Base-by-base conservation (phyloP, 495 filamentous ascomycete genomes). In the Poronia punctata region DNA sequence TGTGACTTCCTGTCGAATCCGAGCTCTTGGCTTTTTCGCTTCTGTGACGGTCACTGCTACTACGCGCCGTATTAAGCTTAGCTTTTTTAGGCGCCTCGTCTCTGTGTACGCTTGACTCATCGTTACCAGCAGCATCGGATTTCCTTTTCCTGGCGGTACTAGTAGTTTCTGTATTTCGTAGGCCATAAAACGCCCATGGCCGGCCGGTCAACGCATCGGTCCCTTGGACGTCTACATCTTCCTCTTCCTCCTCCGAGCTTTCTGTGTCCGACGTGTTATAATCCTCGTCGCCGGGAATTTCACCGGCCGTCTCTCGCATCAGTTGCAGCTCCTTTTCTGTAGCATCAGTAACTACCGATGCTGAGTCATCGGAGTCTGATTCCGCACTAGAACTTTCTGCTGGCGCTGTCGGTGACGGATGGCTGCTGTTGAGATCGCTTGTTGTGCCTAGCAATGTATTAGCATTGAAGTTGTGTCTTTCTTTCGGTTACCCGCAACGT, bases 241-340 rank as follows among this genome's bases (percentile, higher is more conserved):
- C 15, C 27, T 45, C 52, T 6, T 19, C 36, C 7, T 45, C 49
- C 7, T 35, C 26, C 11, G 20, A 41, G 11, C 39, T 41, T 1
- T 53, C 52, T 5, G 27, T 10, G 6, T 53, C 52, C 1, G 49
- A 50, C 6, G 21, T 46, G 20, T 19, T 12, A 40, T 53, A 59
- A 39, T 59, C 55, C 9, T 49, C 45, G 39, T 59, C 55, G 10
- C 35, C 52, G 5, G 38, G 11, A 16, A 50, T 53, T 19, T 56
- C 52, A 4, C 49, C 52, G 0, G 40, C 55, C 3, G 22, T 49
- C 12, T 56, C 46, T n/a, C 4, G 23, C 29, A 27, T 21, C 5
- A 48, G 32, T 4, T 37, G 32, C n/a, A 59, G 24, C 17, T 45
- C 23, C 30, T 25, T 49, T 14, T 53, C 52, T 3, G 49, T 46